Evolutionary conservation across 163 green algal species (phyloP), one percentile per base, ranked within the genome.

Genomic region (Chlamydomonas reinhardtii): DNA sequence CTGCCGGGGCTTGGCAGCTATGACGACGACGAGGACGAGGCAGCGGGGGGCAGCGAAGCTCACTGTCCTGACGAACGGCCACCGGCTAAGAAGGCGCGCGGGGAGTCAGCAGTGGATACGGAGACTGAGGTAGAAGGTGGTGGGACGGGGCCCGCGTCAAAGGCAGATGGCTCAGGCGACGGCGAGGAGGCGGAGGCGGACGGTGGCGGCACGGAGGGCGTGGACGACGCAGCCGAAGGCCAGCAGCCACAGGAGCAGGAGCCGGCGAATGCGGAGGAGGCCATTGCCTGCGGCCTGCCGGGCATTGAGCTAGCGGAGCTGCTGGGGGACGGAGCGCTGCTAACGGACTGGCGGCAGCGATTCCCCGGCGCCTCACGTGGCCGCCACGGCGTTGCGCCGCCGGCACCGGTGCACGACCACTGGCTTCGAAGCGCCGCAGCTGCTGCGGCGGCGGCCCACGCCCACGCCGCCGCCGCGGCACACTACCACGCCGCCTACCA

Each of bases 271-370:
- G 74, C 31, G 35, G 76, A 73, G 32, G 74, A 78, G 37, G 74
- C 75, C 15, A 70, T 89, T n/a, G 56, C 69, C 22, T 56, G 24
- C 2, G 75, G 83, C 31, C 68, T 89, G 65, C 83, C 83, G 14
- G 65, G 56, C 22, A 64, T 84, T 17, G 74, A 84, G 74, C 74
- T 89, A 37, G 83, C 83, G 19, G 83, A 89, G 73, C 32, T 89
- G 32, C 35, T 83, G 66, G 83, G 74, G 0, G 83, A 89, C 29
- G 73, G 43, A 0, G 48, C 19, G 32, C 34, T 89, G 73, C 85
- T 86, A 70, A 34, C 85, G 14, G 85, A 89, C 66, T 89, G 85
- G 85, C 74, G 76, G 35, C 59, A 16, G 43, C 48, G 69, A 14
- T 77, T 82, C 59, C 73, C 75, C 52, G 70, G 64, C 52, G 5